Evolutionary conservation across 768 basidiomycete genomes (phyloP), one percentile per base, ranked within the genome.

Genomic region (Aureoboletus auriporus): DNA sequence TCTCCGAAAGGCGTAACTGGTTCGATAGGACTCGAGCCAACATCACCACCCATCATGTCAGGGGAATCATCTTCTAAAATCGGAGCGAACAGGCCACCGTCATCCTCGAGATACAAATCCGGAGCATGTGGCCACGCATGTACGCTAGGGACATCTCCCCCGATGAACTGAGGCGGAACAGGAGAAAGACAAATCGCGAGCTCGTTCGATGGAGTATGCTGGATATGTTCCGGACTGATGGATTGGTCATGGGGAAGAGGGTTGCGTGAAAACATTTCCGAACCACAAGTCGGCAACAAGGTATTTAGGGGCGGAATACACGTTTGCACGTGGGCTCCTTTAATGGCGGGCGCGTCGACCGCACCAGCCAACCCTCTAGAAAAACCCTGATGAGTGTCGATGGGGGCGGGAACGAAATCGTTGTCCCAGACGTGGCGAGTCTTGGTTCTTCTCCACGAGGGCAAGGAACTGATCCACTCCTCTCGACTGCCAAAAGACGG

Each of bases 321-420:
- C 82, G 84, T 83, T 79, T 88, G 76, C 79, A 83, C 84, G 83
- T 72, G 83, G 69, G 77, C 63, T 81, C 86, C 86, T 86, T 89
- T 88, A 86, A 86, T 87, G 73, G 80, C 83, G 63, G 77, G 66
- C 73, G 83, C 84, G 86, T 86, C 79, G 66, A 66, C 82, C 83
- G 86, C 83, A 72, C 69, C 73, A 68, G 78, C 74, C 80, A 88
- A 88, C 86, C 85, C 86, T 69, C 66, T 68, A 51, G 66, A 62
- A 87, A 86, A 86, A 85, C 71, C 76, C 82, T 74, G 79, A 56
- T 64, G 65, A 46, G 57, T 62, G 37, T 44, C 44, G n/a, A 17
- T 23, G 13, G 47, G 33, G 13, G 39, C 37, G 37, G 60, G 56
- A n/a, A 34, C 34, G 20, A 36, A 49, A 28, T 78, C 77, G 59